A percentile compares a stretch with the other conserved stretches of the same genome.
These are phyloP conservation scores for Scytalidium sp. DNA, from an alignment of 2,329 filamentous ascomycete species.

Conservation along the genomic window DNA sequence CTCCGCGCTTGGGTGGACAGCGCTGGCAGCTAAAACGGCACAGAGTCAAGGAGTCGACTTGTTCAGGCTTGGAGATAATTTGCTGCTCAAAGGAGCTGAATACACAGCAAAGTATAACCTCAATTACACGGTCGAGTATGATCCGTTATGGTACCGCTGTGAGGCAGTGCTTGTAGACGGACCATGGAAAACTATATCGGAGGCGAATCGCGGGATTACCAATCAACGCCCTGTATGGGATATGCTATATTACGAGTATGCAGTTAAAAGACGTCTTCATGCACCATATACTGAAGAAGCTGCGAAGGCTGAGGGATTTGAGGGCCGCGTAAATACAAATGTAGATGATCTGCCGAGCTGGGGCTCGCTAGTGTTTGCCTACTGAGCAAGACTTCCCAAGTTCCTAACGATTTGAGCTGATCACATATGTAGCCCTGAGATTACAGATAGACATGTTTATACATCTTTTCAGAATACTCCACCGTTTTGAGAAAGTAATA, in stretches of 20 bases:
- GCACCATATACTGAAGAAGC: constrained; percentile 17
- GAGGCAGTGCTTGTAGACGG: constrained; percentile 37
- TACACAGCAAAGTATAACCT: constrained; percentile 38
- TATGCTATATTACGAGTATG: constrained; percentile 32
- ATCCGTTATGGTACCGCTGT: constrained; percentile 34
- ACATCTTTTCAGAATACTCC: too few relatives aligned
- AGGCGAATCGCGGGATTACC: constrained; percentile 22
- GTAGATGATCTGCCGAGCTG: not conserved
- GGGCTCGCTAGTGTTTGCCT: too few relatives aligned
- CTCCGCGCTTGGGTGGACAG: constrained; percentile 31
- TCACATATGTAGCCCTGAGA: too few relatives aligned
- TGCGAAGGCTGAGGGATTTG: constrained; percentile 11
- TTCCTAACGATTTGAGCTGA: too few relatives aligned
- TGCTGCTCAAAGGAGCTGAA: constrained; percentile 33
- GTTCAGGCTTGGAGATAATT: constrained; percentile 26
- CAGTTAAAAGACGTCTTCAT: constrained; percentile 18
- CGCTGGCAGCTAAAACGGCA: constrained; percentile 29
- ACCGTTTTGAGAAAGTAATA: too few relatives aligned
- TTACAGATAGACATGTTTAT: too few relatives aligned
- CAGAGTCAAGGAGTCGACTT: constrained; percentile 35
- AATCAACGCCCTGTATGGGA: constrained; percentile 12
- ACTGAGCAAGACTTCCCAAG: too few relatives aligned
- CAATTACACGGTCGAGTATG: constrained; percentile 30
- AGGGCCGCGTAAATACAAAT: constrained; percentile 9
- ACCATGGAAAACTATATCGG: constrained; percentile 31